Conservation (phyloP, 306 rosid species). For the Corylus americana region DNA sequence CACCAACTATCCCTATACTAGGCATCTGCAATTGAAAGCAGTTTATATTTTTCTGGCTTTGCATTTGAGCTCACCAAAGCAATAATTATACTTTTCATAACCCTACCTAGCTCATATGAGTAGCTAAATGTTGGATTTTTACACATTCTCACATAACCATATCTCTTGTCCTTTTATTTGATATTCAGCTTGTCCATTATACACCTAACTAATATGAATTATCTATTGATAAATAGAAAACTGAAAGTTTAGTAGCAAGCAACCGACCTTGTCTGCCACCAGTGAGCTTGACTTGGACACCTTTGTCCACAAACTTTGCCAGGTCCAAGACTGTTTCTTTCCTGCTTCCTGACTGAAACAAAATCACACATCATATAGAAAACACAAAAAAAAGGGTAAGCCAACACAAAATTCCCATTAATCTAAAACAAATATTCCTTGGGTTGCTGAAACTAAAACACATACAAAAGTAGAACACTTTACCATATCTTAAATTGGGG, state of each 20-base stretch:
- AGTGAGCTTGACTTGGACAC: constrained; percentile 91
- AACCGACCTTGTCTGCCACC: constrained; percentile 83
- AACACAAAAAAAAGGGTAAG: not conserved
- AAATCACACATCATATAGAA: not conserved
- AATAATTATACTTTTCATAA: not conserved
- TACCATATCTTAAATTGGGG: constrained; percentile 28
- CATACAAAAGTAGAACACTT: constrained; percentile 9
- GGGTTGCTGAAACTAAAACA: not conserved
- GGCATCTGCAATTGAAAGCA: not conserved
- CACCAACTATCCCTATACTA: too few species aligned
- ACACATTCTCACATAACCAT: not conserved
- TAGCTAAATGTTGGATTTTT: not conserved
- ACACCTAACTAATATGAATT: not conserved
- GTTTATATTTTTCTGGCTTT: not conserved
- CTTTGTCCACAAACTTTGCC: constrained; percentile 90
- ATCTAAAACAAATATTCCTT: not conserved
- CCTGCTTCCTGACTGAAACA: constrained; percentile 57
- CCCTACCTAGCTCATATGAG: not conserved
- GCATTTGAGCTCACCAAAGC: not conserved
- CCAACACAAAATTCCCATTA: not conserved
- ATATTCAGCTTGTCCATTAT: not conserved
- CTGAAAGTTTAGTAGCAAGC: not conserved
- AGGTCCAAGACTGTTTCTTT: constrained; percentile 85
- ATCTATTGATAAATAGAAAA: not conserved
- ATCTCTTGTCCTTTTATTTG: not conserved